A percentile compares a stretch with the other conserved stretches of the same genome.
These are phyloP conservation scores for Apostasia ramifera DNA, from an alignment of 106 monocot species.

Conservation along the genomic window DNA sequence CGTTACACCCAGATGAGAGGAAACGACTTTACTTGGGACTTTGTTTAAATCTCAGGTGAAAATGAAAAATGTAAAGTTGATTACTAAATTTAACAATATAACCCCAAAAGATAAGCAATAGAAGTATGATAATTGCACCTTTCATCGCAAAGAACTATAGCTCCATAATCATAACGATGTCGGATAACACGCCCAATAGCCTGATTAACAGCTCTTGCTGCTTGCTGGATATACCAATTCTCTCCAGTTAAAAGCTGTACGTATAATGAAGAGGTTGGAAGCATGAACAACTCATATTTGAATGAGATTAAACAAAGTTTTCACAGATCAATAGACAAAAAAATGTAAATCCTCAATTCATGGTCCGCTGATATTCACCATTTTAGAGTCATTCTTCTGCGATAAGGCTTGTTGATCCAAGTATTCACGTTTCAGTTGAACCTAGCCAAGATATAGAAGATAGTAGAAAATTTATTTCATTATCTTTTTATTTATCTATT, in stretches of 20 bases:
- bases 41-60: background rate
- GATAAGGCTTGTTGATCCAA: slow-evolving; percentile 60
- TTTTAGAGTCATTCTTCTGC: slow-evolving; percentile 51
- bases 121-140: slow-evolving; percentile 32
- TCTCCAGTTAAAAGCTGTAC: slow-evolving; percentile 72
- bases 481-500: too few relatives aligned
- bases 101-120: background rate
- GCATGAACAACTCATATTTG: background rate
- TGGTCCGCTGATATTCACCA: slow-evolving; percentile 7
- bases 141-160: slow-evolving; percentile 96
- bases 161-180: slow-evolving; percentile 93
- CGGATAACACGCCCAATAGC: slow-evolving; percentile 97
- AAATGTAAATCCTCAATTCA: background rate
- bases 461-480: background rate
- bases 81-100: background rate
- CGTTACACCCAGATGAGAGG: too few relatives aligned
- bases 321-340: background rate
- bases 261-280: background rate
- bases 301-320: background rate
- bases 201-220: slow-evolving; percentile 95
- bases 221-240: slow-evolving; percentile 97
- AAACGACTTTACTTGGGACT: too few relatives aligned
- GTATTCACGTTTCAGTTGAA: slow-evolving; percentile 93
- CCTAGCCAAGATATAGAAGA: slow-evolving; percentile 25
- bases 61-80: background rate